Evolutionary conservation across 768 basidiomycete species (phyloP), one percentile per base, ranked within the genome.

Genomic region (Hericium rajendrae): DNA sequence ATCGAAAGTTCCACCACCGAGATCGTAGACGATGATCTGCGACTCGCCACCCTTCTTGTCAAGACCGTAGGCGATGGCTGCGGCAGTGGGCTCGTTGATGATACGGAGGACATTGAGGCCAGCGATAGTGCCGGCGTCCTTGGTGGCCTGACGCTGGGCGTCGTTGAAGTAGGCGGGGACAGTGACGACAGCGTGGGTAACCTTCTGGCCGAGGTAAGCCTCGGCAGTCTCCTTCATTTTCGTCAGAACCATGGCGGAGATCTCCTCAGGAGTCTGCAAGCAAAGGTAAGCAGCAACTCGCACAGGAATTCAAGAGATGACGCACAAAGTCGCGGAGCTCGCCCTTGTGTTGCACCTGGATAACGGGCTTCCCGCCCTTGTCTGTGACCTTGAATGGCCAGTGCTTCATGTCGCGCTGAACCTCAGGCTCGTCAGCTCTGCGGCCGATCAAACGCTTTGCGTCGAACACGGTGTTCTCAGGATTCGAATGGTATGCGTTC

Each of bases 181-280:
- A 51, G 95, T 97, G 70, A 98, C 91, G 52, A 98, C 94, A 58
- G 95, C 94, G 72, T 98, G 91, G 59, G 93, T 93, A 70, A 98
- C 94, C 72, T 91, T 88, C 68, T 92, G 82, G 66, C 94, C 94
- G 59, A 98, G 88, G 75, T 95, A 97, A 16, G 94, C 89, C 79
- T 97, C 95, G 57, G 95, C 95, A 26, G 93, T 98, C 78, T 98
- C 95, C 81, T 97, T 97, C 95, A 98, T 97, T 81, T 97, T 98
- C 59, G 72, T 76, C 56, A 98, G 78, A 66, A 98, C 81, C 95
- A 97, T 98, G 57, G 95, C 94, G 46, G 85, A 89, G 64, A 98
- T 84, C 74, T 97, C 93, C 71, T 95, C 94, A 6, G 94, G 89
- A 0, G 91, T 85, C 91, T 93, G 48, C n/a, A 58, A 20, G 43